Percentiles rank a stretch among this genome's conserved stretches.
Conservation (phyloP, 208 protist species). For the Crithidia expoeki region DNA sequence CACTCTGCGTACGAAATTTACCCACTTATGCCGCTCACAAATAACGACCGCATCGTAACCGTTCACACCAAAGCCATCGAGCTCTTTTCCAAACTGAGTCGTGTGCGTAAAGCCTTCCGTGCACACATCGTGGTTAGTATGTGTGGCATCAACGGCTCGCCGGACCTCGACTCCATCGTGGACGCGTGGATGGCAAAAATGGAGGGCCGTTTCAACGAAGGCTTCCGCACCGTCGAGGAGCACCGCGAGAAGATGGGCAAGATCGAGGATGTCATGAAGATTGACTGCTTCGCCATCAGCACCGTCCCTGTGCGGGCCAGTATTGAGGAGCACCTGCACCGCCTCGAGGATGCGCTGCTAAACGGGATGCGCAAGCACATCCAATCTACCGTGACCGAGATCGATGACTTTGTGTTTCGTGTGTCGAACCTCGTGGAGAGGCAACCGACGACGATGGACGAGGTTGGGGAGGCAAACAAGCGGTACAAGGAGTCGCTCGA, state of each 20-base stretch:
- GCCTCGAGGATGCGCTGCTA: conserved; percentile 89
- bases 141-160: conserved; percentile 85
- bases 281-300: conserved; percentile 95
- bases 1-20: conserved; percentile 89
- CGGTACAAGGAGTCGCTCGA: conserved; percentile 70
- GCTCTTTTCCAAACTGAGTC: conserved; percentile 91
- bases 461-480: conserved; percentile 90
- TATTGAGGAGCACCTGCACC: conserved; percentile 93
- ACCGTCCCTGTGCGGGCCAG: conserved; percentile 91
- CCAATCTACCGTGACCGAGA: conserved; percentile 56
- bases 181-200: conserved; percentile 73
- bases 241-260: conserved; percentile 81
- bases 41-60: conserved; percentile 79
- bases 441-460: conserved; percentile 93
- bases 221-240: conserved; percentile 90
- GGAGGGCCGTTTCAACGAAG: conserved; percentile 69
- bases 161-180: conserved; percentile 91
- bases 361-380: conserved; percentile 84
- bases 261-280: conserved; percentile 89
- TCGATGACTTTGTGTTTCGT: conserved; percentile 90
- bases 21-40: conserved; percentile 83
- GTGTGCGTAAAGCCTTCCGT: conserved; percentile 87
- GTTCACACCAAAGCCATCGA: conserved; percentile 94
- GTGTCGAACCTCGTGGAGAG: conserved; percentile 89
- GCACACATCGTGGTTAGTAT: conserved; percentile 89